Percentiles rank a stretch among this genome's conserved stretches.
Conservation (phyloP, 2,329 filamentous ascomycete genomes). For the Davidsoniella australis region DNA sequence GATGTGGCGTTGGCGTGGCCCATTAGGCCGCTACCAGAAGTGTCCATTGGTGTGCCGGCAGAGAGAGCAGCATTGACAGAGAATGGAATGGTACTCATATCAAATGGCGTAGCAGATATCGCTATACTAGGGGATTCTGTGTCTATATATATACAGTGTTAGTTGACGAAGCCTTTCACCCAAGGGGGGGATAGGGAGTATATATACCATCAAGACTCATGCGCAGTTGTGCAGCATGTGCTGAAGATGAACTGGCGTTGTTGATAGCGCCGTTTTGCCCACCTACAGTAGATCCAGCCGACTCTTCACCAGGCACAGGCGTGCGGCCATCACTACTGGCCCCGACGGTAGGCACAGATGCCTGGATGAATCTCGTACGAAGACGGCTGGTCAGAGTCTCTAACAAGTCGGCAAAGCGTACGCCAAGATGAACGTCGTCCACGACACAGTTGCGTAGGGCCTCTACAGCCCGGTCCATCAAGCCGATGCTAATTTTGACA, state of each 20-base stretch:
- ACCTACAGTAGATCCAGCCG: background rate
- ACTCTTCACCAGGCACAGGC: background rate
- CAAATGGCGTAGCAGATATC: conserved; percentile 47
- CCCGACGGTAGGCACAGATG: conserved; percentile 20
- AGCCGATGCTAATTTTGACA: conserved; percentile 54
- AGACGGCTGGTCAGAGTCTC: conserved; percentile 60
- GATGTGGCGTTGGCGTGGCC: background rate
- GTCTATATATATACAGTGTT: background rate
- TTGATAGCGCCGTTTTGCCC: background rate
- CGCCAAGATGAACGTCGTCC: conserved; percentile 73
- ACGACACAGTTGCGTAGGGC: conserved; percentile 64
- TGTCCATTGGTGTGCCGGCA: conserved; percentile 19
- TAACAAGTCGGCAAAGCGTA: conserved; percentile 67
- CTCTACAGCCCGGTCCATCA: conserved; percentile 60
- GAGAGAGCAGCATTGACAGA: conserved; percentile 31
- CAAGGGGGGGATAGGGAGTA: background rate
- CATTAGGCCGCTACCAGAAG: background rate
- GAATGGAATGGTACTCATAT: conserved; percentile 36
- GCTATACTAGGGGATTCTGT: conserved; percentile 19
- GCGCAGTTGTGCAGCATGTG: too few species aligned
- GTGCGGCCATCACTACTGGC: conserved; percentile 22
- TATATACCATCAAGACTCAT: background rate
- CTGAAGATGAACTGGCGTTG: too few species aligned
- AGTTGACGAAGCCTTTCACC: background rate
- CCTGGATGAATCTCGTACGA: conserved; percentile 57